Base-by-base conservation (phyloP, 441 rosid genomes). In the Biscutella laevigata region DNA sequence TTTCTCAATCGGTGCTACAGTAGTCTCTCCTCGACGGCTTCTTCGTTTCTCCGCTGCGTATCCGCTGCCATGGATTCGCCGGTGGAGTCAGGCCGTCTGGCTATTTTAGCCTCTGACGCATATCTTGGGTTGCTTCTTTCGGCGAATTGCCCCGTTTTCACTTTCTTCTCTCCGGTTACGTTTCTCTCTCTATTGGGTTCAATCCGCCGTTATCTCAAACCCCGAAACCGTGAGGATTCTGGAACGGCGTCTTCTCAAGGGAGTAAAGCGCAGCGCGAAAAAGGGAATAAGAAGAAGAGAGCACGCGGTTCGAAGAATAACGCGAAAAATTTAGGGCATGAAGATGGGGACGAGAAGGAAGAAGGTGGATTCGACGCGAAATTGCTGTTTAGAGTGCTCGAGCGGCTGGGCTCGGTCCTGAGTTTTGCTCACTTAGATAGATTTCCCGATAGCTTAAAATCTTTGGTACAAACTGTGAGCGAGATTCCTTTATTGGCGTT, bases 391-490 rank as follows among this genome's bases (percentile, higher is more conserved):
- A 10, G 52, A 29, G 83, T 83, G 37, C 51, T 90, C 3, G 85
- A 83, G 53, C 67, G 38, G 53, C 64, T 87, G 53, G 80, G 59
- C 10, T 67, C 62, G 3, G 95, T 74, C 15, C 54, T 81, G 62
- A 71, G 72, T 59, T 73, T 81, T 69, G 73, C 87, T 72, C 92
- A 84, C 54, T 71, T 87, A 63, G 76, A 81, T 40, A 73, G 95
- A 57, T 90, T 86, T 66, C 90, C 95, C 0, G 96, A 87, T 72
- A 61, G 76, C 62, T 75, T 84, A 62, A 84, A 81, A 71, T 78
- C 85, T 49, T 48, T 91, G 70, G 72, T 87, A 47, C 84, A 81
- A 35, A 76, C 85, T 9, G 67, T 78, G 2, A 72, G 74, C 20
- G 94, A 84, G 67, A 72, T 84, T 49, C 95, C 86, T 2, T 65